Evolutionary conservation across 2,329 filamentous ascomycete species (phyloP), one percentile per base, ranked within the genome.

Genomic region (Cadophora gregata): DNA sequence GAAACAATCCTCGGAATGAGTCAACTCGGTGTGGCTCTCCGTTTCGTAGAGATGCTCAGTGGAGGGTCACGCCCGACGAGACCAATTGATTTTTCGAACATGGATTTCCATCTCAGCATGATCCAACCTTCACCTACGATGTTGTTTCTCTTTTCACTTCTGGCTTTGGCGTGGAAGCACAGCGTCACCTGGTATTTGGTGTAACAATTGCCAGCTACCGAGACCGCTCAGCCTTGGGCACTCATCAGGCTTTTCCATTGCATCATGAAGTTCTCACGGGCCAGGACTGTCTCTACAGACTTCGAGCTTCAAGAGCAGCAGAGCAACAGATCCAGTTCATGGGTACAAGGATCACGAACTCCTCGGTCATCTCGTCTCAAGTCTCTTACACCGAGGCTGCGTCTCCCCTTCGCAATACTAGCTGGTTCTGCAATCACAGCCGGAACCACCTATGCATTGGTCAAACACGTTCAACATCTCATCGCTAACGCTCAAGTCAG

Each of bases 391-490:
- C 29, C 53, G 1, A 58, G 21, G 25, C 19, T 58, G 19, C 53
- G 53, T 4, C 21, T 58, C 9, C 53, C 53, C n/a, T 9, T 58
- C 21, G 53, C 53, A 9, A 8, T 58, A 16, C 29, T 58, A 5
- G 29, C 12, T 10, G 53, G 53, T 6, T 29, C 53, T 21, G 29
- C 29, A 4, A 58, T 58, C 5, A 58, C 53, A 21, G 53, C 29
- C 7, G 53, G 53, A 21, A 58, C 53, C 6, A 58, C 53, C 19
- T 58, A 58, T 14, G 53, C 53, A 36, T 38, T 58, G 8, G 53
- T 58, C 9, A 58, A 58, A 12, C 53, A 58, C 29, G 53, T 58
- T 9, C 53, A 58, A 9, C 53, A 58, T 16, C 29, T 58, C 21
- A 58, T 58, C 12, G 53, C 53, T 8, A 58, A 21, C 29, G 53